Base-by-base conservation (phyloP, 1,139 yeast genomes). In the Ogataea hybrid region DNA sequence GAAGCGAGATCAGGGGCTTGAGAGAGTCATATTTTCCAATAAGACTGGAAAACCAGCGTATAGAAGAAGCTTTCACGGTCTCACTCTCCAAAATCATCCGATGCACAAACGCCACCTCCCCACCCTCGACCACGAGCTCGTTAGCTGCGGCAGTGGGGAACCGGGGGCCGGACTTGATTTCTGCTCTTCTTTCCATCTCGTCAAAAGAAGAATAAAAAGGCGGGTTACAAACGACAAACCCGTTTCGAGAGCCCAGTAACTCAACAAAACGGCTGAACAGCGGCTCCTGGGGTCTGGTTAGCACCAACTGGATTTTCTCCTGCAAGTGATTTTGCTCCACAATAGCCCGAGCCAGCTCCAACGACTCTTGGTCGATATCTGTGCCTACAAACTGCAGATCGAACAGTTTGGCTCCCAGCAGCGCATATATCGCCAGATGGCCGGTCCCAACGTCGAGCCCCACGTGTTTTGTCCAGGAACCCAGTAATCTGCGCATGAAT, bases 141-240 rank as follows among this genome's bases (percentile, higher is more conserved):
- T 46, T 46, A 0, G 49, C 44, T 10, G 47, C 43, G 1, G 67
- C 71, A 11, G 30, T 41, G 9, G 55, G 57, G 12, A 21, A n/a
- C 16, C 37, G 22, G 2, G 42, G 20, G 23, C 15, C 28, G 31
- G 52, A 52, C 29, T 47, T 48, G 6, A 35, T 30, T 8, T 40
- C 38, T 12, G 57, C 42, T n/a, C 47, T 33, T 9, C 12, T 14
- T 11, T 44, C 44, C 48, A 70, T 44, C 30, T 70, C 75, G 1
- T 53, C 56, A 1, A 25, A 16, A 2, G 67, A 59, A 3, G 51
- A 46, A 47, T 70, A 72, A 43, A 72, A 72, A 1, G 77, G 77
- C 10, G 77, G 77, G 43, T 72, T 72, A 47, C 76, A 70, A 49
- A 71, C 57, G 7, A 64, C 57, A 39, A 70, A 65, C 9, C 49